These are phyloP conservation scores for Silene uniflora DNA, from an alignment of 148 eudicot genomes.

Conservation along the genomic window DNA sequence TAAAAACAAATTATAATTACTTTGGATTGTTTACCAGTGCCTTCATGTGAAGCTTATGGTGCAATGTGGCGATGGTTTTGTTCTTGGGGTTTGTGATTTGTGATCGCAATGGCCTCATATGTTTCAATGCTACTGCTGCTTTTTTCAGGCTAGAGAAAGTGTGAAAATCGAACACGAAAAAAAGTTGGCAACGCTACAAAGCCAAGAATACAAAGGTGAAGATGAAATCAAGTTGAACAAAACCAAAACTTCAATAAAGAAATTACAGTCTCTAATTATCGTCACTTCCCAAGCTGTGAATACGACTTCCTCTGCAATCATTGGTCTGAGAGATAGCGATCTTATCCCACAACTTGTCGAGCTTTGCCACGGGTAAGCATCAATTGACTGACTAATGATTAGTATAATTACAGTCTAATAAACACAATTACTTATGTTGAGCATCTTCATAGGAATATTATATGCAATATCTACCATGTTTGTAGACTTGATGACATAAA, in stretches of 20 bases:
- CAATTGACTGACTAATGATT: not conserved
- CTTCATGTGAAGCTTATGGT: not conserved
- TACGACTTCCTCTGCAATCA: constrained; percentile 79
- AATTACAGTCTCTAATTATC: constrained; percentile 73
- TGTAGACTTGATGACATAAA: not conserved
- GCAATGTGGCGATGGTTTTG: not conserved
- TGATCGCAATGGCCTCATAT: not conserved
- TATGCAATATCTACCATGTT: not conserved
- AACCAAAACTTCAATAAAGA: constrained; percentile 76
- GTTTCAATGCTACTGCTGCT: constrained; percentile 8
- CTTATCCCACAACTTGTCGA: constrained; percentile 88
- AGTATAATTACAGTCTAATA: not conserved
- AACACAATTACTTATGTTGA: not conserved
- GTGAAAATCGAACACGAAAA: constrained; percentile 90
- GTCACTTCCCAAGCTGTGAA: constrained; percentile 93
- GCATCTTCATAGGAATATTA: not conserved
- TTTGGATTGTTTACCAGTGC: not conserved
- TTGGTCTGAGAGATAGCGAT: constrained; percentile 72
- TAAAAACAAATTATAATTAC: not conserved
- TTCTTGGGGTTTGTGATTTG: not conserved
- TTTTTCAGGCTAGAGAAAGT: constrained; percentile 79
- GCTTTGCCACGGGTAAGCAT: constrained; percentile 88
- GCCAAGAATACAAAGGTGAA: constrained; percentile 74
- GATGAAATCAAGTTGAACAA: constrained; percentile 83
- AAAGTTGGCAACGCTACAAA: constrained; percentile 75